Evolutionary conservation across 768 basidiomycete genomes (phyloP).

Genomic region (Termitomyces sp.): DNA sequence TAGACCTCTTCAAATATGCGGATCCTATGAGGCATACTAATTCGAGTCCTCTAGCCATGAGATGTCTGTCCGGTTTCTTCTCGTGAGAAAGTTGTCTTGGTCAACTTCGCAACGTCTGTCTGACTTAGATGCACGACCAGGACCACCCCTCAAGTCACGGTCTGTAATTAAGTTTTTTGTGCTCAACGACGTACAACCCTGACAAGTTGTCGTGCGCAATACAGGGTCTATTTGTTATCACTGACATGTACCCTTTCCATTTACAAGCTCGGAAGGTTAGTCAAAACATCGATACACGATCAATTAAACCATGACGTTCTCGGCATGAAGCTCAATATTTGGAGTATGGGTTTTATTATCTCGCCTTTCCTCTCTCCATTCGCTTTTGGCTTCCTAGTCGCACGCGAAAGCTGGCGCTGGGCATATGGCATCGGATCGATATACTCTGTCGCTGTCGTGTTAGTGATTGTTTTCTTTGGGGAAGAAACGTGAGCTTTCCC

Average conservation of each 20-base stretch:
- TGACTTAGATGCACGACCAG: conserved; percentile 1
- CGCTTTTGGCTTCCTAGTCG: conserved; percentile 62
- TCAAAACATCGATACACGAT: conserved; percentile 17
- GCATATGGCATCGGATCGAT: conserved; percentile 63
- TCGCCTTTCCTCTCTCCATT: conserved; percentile 62
- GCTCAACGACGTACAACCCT: background rate
- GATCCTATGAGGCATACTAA: background rate
- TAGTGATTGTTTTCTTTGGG: conserved; percentile 34
- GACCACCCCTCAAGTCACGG: conserved; percentile 48
- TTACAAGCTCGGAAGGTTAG: conserved; percentile 57
- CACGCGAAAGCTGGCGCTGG: conserved; percentile 55
- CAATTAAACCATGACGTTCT: background rate
- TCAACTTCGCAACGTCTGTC: background rate
- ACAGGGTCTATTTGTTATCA: conserved; percentile 55
- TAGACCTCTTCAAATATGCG: conserved; percentile 5
- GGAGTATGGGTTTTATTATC: conserved; percentile 57
- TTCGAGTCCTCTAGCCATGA: conserved; percentile 33
- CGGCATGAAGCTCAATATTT: conserved; percentile 36
- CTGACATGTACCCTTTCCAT: conserved; percentile 65
- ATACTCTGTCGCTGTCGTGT: conserved; percentile 40
- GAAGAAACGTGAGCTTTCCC: conserved; percentile 51
- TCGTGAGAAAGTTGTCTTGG: conserved; percentile 24
- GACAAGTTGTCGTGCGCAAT: background rate
- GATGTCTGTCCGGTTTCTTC: conserved; percentile 55
- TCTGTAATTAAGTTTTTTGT: conserved; percentile 21